Percentiles rank a stretch among this genome's conserved stretches.
phyloP scores from a whole-genome alignment of 495 filamentous ascomycete species.

The Aspergillus sparsus region DNA sequence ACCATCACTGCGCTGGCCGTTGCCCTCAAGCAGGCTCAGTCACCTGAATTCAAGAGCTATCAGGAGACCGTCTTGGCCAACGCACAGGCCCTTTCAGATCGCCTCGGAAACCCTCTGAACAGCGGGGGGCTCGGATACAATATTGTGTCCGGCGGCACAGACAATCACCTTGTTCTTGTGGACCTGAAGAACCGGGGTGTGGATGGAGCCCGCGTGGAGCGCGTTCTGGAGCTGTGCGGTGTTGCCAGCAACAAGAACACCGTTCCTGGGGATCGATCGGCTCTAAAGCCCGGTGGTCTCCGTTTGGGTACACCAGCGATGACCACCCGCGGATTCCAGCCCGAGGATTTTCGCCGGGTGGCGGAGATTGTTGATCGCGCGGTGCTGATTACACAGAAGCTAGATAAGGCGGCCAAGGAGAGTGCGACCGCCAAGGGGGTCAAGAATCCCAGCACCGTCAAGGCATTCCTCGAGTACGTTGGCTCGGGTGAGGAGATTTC shows the following conservation, averaged over 20 bases:
- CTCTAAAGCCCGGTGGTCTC: conserved; percentile 86
- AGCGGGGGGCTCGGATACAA: conserved; percentile 82
- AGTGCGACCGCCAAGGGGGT: conserved; percentile 71
- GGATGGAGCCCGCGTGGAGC: conserved; percentile 92
- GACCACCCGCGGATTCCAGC: conserved; percentile 89
- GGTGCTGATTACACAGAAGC: conserved; percentile 76
- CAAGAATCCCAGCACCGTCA: conserved; percentile 78
- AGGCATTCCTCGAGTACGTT: conserved; percentile 81
- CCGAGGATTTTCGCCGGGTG: conserved; percentile 85
- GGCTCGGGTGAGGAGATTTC: conserved; percentile 78
- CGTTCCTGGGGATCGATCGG: conserved; percentile 91
- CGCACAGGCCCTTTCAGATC: conserved; percentile 77
- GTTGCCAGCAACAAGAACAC: conserved; percentile 99
- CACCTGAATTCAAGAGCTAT: conserved; percentile 83
- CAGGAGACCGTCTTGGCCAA: conserved; percentile 86
- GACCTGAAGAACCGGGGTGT: conserved; percentile 89
- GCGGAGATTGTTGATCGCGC: conserved; percentile 93
- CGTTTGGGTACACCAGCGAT: conserved; percentile 94
- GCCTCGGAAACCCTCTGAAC: conserved; percentile 69
- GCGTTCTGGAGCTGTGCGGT: conserved; percentile 89
- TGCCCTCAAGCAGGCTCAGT: conserved; percentile 89
- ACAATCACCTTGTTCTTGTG: conserved; percentile 95
- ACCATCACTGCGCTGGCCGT: conserved; percentile 96
- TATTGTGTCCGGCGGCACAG: conserved; percentile 89
- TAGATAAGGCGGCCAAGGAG: conserved; percentile 79